A percentile compares a stretch with the other conserved stretches of the same genome.
phyloP scores from a whole-genome alignment of 1,139 yeast genomes.

The Candida sanyaensis region DNA sequence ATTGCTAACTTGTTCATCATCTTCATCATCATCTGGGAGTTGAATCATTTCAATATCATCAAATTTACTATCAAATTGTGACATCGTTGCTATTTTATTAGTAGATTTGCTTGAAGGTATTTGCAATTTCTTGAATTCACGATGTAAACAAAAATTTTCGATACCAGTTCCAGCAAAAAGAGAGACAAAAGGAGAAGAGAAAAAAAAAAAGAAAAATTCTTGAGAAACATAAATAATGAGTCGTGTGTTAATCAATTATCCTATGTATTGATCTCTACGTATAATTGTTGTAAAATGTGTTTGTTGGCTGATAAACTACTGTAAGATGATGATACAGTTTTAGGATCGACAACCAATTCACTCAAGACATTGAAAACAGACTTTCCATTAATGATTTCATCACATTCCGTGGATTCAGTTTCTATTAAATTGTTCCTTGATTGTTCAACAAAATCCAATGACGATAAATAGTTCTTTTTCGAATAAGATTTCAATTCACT shows the following conservation, averaged over 20 bases:
- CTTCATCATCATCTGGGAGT: conserved; percentile 36
- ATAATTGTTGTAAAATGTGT: neutral
- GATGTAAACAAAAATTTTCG: conserved; percentile 2
- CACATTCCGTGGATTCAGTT: neutral
- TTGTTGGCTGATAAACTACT: neutral
- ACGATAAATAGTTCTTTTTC: neutral
- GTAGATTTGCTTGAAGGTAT: neutral
- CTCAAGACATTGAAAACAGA: conserved; percentile 11
- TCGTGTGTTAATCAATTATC: neutral
- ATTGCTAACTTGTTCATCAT: neutral
- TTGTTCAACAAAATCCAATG: neutral
- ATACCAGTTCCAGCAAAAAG: neutral
- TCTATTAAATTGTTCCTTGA: conserved; percentile 12
- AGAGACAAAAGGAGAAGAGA: neutral
- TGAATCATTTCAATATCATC: conserved; percentile 51
- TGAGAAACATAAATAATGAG: neutral
- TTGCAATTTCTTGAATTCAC: neutral
- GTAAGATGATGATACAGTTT: neutral
- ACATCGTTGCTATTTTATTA: conserved; percentile 3
- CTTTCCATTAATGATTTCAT: conserved; percentile 18
- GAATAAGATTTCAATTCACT: conserved; percentile 2
- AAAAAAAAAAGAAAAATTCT: neutral
- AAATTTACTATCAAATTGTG: conserved; percentile 20
- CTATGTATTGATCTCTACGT: neutral
- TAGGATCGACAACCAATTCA: neutral